phyloP scores from a whole-genome alignment of 345 rosid genomes.

The Fremontodendron californicum region DNA sequence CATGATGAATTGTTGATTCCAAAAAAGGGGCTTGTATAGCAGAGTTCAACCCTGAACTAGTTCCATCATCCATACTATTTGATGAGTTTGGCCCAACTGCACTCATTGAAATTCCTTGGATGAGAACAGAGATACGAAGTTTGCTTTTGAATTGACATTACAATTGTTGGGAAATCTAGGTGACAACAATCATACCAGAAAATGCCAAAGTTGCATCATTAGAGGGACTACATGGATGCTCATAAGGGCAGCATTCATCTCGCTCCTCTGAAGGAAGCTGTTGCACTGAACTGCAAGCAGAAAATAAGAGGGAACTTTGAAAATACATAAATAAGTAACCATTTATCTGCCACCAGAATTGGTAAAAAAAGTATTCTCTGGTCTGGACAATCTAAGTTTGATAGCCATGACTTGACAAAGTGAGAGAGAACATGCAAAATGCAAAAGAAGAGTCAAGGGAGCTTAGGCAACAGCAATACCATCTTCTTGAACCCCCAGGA shows the following conservation, averaged over 20 bases:
- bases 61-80: constrained; percentile 28
- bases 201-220: constrained; percentile 27
- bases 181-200: constrained; percentile 33
- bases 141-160: constrained; percentile 8
- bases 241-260: constrained; percentile 10
- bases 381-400: background rate
- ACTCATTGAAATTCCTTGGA: constrained; percentile 26
- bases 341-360: background rate
- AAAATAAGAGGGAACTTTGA: background rate
- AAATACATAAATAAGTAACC: background rate
- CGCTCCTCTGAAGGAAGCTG: background rate
- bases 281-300: background rate
- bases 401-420: background rate
- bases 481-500: constrained; percentile 29
- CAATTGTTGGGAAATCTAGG: constrained; percentile 9
- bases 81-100: constrained; percentile 22
- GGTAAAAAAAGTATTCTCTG: background rate
- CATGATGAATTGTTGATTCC: constrained; percentile 34
- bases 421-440: background rate
- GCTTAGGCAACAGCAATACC: background rate
- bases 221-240: constrained; percentile 34
- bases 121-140: constrained; percentile 10
- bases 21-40: constrained; percentile 21
- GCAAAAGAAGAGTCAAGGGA: background rate
- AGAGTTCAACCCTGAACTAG: constrained; percentile 29